Conservation (phyloP, 345 rosid genomes). For the Conringia planisiliqua region DNA sequence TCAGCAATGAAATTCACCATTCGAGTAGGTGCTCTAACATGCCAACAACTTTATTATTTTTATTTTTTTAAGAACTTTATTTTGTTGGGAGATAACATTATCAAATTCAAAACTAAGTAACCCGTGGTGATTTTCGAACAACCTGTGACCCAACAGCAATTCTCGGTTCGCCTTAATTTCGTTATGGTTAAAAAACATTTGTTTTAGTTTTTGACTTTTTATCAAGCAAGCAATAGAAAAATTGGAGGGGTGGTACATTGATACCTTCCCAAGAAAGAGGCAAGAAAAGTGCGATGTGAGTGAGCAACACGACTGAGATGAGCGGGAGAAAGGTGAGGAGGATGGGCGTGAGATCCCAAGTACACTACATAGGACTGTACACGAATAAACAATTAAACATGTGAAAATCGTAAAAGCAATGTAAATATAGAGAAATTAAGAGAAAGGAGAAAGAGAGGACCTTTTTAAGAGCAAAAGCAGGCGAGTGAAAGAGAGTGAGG, state of each 20-base stretch:
- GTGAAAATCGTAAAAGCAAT: slow-evolving; percentile 1
- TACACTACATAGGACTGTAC: slow-evolving; percentile 59
- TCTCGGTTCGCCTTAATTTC: no score
- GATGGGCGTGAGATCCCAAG: slow-evolving; percentile 67
- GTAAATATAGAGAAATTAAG: neutral
- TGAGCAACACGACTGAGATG: slow-evolving; percentile 35
- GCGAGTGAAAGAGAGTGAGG: slow-evolving; percentile 26
- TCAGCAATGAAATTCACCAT: no score
- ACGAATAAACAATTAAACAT: neutral
- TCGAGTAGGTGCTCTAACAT: no score
- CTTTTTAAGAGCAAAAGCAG: slow-evolving; percentile 44
- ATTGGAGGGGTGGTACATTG: slow-evolving; percentile 30
- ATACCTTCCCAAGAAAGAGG: slow-evolving; percentile 53
- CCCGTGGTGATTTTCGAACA: no score
- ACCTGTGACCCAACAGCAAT: no score
- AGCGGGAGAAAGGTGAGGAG: slow-evolving; percentile 32
- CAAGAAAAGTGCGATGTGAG: slow-evolving; percentile 52
- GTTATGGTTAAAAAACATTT: no score
- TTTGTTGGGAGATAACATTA: no score
- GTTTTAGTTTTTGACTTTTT: no score
- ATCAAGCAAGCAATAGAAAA: neutral
- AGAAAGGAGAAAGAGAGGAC: neutral
- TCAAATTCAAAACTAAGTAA: no score
- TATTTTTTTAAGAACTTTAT: no score
- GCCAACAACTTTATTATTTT: no score